phyloP scores from a whole-genome alignment of 441 rosid species.

The Erodium moschatum region DNA sequence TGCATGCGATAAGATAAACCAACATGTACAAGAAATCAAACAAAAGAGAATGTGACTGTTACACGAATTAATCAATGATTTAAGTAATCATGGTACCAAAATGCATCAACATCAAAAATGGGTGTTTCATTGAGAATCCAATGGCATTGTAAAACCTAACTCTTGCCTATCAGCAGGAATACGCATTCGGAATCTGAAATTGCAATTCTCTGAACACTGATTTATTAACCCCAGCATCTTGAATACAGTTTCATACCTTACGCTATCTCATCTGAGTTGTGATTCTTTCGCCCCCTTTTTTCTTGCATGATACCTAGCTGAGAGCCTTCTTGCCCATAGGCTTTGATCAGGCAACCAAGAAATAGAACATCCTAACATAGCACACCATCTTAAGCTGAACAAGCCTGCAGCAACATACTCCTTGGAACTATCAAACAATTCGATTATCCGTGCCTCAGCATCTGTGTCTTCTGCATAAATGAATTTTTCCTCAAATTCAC shows the following conservation, averaged over 20 bases:
- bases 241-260: background rate
- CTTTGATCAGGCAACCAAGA: constrained; percentile 63
- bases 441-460: constrained; percentile 41
- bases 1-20: background rate
- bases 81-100: background rate
- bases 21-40: background rate
- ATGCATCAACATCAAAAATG: too few species aligned
- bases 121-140: too few species aligned
- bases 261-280: too few species aligned
- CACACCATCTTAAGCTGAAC: constrained; percentile 68
- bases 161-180: background rate
- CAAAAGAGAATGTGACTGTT: background rate
- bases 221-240: background rate
- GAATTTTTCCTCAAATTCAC: constrained; percentile 41
- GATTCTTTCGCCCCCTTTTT: background rate
- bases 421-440: constrained; percentile 32
- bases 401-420: constrained; percentile 46
- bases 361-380: constrained; percentile 41
- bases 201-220: background rate
- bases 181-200: background rate
- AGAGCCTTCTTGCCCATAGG: constrained; percentile 50
- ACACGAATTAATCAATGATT: background rate
- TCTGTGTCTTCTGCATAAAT: constrained; percentile 50
- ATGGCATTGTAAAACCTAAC: background rate
- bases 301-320: constrained; percentile 27